These are phyloP conservation scores for Halophytophthora batemanensis DNA, from an alignment of 352 stramenopile species.

Conservation along the genomic window DNA sequence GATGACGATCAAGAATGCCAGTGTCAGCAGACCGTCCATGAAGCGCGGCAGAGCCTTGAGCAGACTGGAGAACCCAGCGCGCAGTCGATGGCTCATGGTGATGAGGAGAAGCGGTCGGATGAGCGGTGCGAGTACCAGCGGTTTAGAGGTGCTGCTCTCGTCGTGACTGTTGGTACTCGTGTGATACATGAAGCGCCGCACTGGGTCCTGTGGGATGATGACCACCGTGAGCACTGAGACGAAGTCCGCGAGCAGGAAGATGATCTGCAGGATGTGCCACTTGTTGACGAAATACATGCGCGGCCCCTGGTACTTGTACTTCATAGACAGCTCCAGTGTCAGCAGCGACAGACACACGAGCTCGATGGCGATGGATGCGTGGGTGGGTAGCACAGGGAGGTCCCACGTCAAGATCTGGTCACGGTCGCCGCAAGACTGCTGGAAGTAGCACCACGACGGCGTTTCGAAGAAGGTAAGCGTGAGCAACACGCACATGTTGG, in stretches of 20 bases:
- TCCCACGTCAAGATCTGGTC: conserved; percentile 30
- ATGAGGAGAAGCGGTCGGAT: conserved; percentile 46
- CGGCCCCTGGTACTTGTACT: conserved; percentile 46
- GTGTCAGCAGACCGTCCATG: conserved; percentile 40
- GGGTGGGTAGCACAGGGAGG: conserved; percentile 29
- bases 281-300: conserved; percentile 55
- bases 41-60: conserved; percentile 39
- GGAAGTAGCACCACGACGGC: conserved; percentile 57
- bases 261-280: conserved; percentile 49
- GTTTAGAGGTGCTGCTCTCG: conserved; percentile 12
- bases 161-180: neutral
- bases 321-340: conserved; percentile 39
- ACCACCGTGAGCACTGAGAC: conserved; percentile 37
- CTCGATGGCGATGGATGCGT: conserved; percentile 36
- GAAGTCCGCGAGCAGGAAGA: conserved; percentile 39
- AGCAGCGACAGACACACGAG: conserved; percentile 41
- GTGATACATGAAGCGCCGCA: neutral
- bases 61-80: conserved; percentile 45
- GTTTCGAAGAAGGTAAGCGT: conserved; percentile 51
- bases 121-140: conserved; percentile 38
- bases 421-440: conserved; percentile 27
- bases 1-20: conserved; percentile 46
- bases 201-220: conserved; percentile 15
- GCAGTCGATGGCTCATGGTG: conserved; percentile 50
- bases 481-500: conserved; percentile 50